Evolutionary conservation across 805 yeast genomes (phyloP), one percentile per base, ranked within the genome.

Genomic region (Zygoascus tannicola): DNA sequence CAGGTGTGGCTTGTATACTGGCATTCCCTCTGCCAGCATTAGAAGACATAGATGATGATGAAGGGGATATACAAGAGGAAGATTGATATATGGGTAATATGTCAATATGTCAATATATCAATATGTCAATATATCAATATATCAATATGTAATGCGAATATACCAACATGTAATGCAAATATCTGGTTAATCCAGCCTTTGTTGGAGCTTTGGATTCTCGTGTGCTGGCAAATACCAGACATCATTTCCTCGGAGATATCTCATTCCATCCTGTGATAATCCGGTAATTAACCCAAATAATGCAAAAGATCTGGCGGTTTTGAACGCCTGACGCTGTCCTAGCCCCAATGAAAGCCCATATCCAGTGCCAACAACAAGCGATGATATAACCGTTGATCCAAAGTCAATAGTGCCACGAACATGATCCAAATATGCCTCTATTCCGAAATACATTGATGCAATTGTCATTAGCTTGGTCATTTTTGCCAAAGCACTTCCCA

Each of bases 1-100:
- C 96, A 0, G 98, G 97, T 44, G 75, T 87, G 22, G 98, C 97
- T 0, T 92, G 85, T 44, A 73, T 90, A 32, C 67, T 88, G 50
- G 80, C 78, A 49, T 92, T 82, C 58, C 94, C 97, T 0, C 65
- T 87, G 3, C 85, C 83, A 0, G 69, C 66, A 36, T 46, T 66
- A 16, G 94, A 85, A 40, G 72, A 79, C 46, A 74, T 82, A 33
- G 94, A 82, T 36, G 82, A 76, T 34, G 75, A 47, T 8, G 55
- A 52, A n/a, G n/a, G n/a, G n/a, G n/a, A n/a, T n/a, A n/a, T n/a
- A n/a, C n/a, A n/a, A n/a, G n/a, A n/a, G n/a, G n/a, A n/a, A n/a
- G n/a, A n/a, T n/a, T n/a, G n/a, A n/a, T n/a, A n/a, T n/a, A n/a
- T n/a, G n/a, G n/a, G n/a, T n/a, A n/a, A n/a, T n/a, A n/a, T n/a